Evolutionary conservation across 2,329 filamentous ascomycete species (phyloP).

Genomic region (Neospermospora avenae): DNA sequence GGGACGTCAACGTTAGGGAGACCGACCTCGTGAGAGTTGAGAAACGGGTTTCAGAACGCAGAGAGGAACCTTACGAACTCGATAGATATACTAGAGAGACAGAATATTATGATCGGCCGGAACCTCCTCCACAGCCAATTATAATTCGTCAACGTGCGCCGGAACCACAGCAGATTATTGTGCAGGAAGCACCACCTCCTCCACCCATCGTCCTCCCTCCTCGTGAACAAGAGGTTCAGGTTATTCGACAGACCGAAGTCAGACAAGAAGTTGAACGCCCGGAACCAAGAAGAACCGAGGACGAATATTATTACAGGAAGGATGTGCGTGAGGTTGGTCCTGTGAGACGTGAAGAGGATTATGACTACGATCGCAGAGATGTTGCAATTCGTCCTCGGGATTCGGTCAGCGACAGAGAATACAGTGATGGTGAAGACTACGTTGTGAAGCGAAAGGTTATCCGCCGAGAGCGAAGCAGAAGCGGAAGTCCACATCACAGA

Average conservation of each 20-base stretch:
- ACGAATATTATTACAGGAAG: conserved; percentile 38
- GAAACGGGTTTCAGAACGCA: conserved; percentile 26
- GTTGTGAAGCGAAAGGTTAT: conserved; percentile 39
- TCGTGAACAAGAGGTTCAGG: conserved; percentile 27
- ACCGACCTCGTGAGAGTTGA: conserved; percentile 28
- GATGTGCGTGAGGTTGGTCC: conserved; percentile 30
- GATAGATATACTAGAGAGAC: conserved; percentile 61
- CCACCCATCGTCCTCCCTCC: conserved; percentile 45
- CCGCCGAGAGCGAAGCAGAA: conserved; percentile 48
- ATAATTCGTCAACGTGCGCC: conserved; percentile 54
- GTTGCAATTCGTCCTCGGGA: conserved; percentile 30
- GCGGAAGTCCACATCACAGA: conserved; percentile 50
- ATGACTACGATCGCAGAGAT: conserved; percentile 41
- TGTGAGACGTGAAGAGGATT: conserved; percentile 24
- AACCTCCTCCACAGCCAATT: conserved; percentile 49
- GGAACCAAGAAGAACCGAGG: conserved; percentile 29
- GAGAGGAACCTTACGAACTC: conserved; percentile 42
- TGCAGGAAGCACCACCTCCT: conserved; percentile 54
- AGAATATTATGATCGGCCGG: conserved; percentile 55
- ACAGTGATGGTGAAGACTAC: conserved; percentile 45
- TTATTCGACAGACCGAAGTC: conserved; percentile 26
- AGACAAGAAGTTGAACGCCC: conserved; percentile 18
- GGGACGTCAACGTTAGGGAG: conserved; percentile 29
- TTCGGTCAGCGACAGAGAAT: conserved; percentile 39
- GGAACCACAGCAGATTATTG: conserved; percentile 57